phyloP scores from a whole-genome alignment of 495 filamentous ascomycete genomes.

The Trypethelium eluteriae region DNA sequence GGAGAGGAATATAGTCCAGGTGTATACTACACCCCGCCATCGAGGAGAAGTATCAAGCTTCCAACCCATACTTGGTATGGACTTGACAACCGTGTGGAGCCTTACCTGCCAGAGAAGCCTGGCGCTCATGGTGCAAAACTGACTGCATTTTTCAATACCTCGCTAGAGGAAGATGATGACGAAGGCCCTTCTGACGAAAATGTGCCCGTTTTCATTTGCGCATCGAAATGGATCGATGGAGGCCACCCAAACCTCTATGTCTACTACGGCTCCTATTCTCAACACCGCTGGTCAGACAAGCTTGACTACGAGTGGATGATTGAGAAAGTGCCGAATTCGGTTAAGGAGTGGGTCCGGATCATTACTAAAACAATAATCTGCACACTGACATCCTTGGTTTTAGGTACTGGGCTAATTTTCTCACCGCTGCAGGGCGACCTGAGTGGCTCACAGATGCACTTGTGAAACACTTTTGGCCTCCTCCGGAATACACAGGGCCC shows the following conservation, averaged over 20 bases:
- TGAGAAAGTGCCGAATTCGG: constrained; percentile 27
- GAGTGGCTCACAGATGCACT: constrained; percentile 33
- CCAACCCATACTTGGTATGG: not conserved
- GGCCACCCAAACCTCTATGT: constrained; percentile 21
- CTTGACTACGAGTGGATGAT: constrained; percentile 34
- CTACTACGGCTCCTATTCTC: constrained; percentile 34
- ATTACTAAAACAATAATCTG: not conserved
- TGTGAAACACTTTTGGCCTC: constrained; percentile 34
- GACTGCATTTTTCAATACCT: constrained; percentile 33
- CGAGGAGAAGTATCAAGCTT: not conserved
- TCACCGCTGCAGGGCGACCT: constrained; percentile 24
- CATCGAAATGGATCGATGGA: not conserved
- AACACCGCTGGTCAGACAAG: constrained; percentile 33
- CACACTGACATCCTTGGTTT: not conserved
- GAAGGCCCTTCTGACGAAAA: constrained; percentile 18
- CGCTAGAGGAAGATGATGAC: constrained; percentile 18
- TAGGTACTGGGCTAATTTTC: constrained; percentile 30
- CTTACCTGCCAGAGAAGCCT: constrained; percentile 29
- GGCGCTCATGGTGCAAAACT: constrained; percentile 36
- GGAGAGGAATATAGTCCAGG: constrained; percentile 30
- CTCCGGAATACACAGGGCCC: constrained; percentile 29
- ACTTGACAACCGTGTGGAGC: constrained; percentile 19
- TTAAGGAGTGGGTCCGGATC: constrained; percentile 16
- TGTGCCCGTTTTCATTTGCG: constrained; percentile 31
- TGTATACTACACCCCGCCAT: constrained; percentile 27